Evolutionary conservation across 306 rosid genomes (phyloP), one percentile per base, ranked within the genome.

Genomic region (Pyrus bretschneideri): DNA sequence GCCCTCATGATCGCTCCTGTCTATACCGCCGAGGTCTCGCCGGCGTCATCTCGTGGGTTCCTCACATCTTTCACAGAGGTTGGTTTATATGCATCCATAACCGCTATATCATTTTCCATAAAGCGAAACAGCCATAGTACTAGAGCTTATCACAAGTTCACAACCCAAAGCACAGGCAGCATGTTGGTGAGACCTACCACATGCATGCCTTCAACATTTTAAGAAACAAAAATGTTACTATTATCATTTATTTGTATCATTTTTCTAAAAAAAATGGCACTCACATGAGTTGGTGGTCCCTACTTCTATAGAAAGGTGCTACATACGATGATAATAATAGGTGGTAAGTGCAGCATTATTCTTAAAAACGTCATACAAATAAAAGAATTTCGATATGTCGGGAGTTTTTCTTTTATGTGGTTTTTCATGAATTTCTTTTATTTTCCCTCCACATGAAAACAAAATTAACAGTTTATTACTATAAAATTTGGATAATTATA

Each of bases 51-150:
- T 12, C 92, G 92, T 3, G 95, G 95, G 30, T 88, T 86, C 62
- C 92, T 90, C 67, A 76, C 92, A 25, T 82, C 92, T 3, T 84
- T 90, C 66, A 84, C 89, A 0, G 92, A 90, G 91, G 92, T 87
- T 13, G 27, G 22, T 51, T 21, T 29, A 5, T 11, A 49, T 49
- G 55, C 55, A 49, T 27, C 62, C 23, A 57, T 11, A 57, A 22
- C 14, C 22, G 25, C 29, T 8, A 4, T 22, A 57, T 57, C 27
- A 21, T n/a, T 22, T 9, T n/a, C 29, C 62, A 22, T 57, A 14
- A 57, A 57, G 23, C 27, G 62, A 57, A 21, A n/a, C 23, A 57
- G 62, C 27, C 62, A 57, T 57, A 57, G 7, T 49, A 15, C 55
- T 15, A 49, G 55, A 15, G 55, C 55, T 49, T 15, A 15, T 49